Base-by-base conservation (phyloP, 129 eudicot genomes). In the Helichrysum umbraculigerum region DNA sequence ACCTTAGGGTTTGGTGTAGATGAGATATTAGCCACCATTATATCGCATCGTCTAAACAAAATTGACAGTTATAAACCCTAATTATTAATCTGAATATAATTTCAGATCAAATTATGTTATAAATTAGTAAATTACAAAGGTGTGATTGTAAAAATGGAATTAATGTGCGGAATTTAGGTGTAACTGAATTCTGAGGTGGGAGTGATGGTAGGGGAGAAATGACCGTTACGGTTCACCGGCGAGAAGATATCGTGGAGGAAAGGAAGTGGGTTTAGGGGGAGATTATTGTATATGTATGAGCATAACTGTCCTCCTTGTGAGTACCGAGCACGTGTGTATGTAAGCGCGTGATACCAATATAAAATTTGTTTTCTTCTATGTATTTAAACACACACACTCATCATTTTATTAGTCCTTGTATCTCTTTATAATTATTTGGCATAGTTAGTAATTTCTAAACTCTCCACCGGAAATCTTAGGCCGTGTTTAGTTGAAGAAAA, bases 21-120 rank as follows among this genome's bases (percentile, higher is more conserved):
- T 35, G 83, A 76, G 22, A 86, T 86, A 51, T 84, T 82, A 47
- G 82, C 86, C 81, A 87, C 91, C 95, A 86, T 80, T 76, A 71
- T 79, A 72, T 73, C 83, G 75, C 83, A 80, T 74, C 62, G 29
- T 74, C 59, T 7, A 63, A 47, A 34, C 39, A 56, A 57, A 72
- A 73, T 72, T 52, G 35, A 22, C 66, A 50, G 71, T 50, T 35
- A 70, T 81, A 70, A 78, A 75, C 76, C 81, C 83, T 66, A 76
- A 35, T 29, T 44, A 11, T 44, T 10, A 42, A 1, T 47, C 12
- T 47, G 3, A 12, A 12, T 47, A 10, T 11, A 1, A 60, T 22
- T 29, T 79, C 78, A 65, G 62, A 57, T 72, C 58, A 32, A 73
- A 73, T 16, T 51, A 61, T 60, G 5, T 76, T 29, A 39, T 15